A percentile compares a stretch with the other conserved stretches of the same genome.
These are phyloP conservation scores for Avena sativa DNA, from an alignment of 176 grass and related monocot genomes.

Conservation along the genomic window DNA sequence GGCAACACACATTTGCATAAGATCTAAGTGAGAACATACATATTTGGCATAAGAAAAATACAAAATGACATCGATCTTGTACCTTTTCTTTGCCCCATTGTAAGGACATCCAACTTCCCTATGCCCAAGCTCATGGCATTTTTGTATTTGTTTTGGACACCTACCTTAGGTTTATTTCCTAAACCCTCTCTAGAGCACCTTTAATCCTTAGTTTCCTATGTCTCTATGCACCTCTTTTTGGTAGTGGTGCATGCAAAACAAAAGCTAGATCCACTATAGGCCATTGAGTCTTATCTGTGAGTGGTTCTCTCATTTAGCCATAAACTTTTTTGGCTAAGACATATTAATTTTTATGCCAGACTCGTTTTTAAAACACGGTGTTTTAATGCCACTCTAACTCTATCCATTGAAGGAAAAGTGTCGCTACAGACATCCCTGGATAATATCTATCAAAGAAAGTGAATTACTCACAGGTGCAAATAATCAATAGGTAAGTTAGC, in stretches of 20 bases:
- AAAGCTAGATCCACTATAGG: not conserved
- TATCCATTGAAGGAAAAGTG: not conserved
- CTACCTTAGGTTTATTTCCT: not conserved
- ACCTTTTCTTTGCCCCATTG: not conserved
- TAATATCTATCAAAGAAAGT: not conserved
- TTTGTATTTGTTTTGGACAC: not conserved
- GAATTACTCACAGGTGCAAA: too few species aligned
- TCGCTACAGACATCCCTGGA: not conserved
- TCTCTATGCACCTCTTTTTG: not conserved
- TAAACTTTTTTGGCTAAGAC: not conserved
- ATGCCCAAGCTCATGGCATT: not conserved
- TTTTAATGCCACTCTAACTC: not conserved
- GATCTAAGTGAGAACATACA: not conserved
- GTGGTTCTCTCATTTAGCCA: not conserved
- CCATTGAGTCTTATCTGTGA: not conserved
- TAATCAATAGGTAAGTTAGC: not conserved
- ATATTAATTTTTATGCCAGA: too few species aligned
- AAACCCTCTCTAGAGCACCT: not conserved
- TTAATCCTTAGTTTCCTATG: not conserved
- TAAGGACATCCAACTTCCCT: not conserved
- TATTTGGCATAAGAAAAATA: not conserved
- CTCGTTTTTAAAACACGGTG: not conserved
- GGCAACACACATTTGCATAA: too few species aligned
- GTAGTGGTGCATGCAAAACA: not conserved
- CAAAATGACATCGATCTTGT: not conserved